Evolutionary conservation across 176 grass and related monocot species (phyloP).

Genomic region (Oryza coarctata): DNA sequence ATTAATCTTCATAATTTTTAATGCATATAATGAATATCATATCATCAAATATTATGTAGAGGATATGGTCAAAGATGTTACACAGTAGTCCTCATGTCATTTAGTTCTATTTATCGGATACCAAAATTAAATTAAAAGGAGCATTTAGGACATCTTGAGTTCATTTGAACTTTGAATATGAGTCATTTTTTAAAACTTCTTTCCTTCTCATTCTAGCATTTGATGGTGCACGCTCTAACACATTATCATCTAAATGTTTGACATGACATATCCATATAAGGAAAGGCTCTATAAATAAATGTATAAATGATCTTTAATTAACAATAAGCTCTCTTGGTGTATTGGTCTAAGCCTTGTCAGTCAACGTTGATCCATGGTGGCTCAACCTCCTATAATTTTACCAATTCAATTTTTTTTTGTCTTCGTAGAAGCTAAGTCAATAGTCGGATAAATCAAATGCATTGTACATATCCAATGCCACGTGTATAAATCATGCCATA

Average conservation of each 20-base stretch:
- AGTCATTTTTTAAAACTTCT: neutral
- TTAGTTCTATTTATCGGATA: neutral
- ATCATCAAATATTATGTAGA: neutral
- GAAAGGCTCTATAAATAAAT: neutral
- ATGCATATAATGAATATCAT: neutral
- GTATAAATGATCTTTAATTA: neutral
- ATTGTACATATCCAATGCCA: neutral
- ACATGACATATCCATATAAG: neutral
- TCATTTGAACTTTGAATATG: neutral
- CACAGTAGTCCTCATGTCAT: neutral
- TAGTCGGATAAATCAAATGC: neutral
- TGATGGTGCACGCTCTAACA: neutral
- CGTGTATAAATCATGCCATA: neutral
- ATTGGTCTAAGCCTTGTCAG: neutral
- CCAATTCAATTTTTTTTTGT: neutral
- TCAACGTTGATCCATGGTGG: slow-evolving; percentile 24
- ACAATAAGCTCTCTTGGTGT: neutral
- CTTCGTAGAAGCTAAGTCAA: neutral
- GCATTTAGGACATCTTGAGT: neutral
- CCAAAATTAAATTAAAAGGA: neutral
- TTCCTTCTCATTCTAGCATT: neutral
- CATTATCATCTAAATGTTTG: neutral
- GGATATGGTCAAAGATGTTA: no score
- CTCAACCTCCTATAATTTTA: neutral
- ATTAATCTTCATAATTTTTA: neutral